A percentile compares a stretch with the other conserved stretches of the same genome.
Conservation (phyloP, 805 yeast species). For the Saturnispora ahearnii region DNA sequence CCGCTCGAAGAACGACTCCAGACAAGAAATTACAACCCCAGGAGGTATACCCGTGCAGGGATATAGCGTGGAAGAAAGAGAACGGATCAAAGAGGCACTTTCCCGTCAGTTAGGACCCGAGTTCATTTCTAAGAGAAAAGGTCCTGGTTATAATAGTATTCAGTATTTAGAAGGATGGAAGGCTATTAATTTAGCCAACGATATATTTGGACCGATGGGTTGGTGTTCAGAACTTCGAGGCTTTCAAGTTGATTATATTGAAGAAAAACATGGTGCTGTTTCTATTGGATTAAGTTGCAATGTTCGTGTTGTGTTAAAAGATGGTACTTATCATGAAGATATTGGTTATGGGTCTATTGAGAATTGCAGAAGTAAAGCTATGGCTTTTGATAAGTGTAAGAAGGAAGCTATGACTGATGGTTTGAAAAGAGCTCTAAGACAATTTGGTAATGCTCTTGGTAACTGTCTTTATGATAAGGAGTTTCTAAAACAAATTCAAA, state of each 20-base stretch:
- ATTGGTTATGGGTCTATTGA: constrained; percentile 70
- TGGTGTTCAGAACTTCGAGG: constrained; percentile 68
- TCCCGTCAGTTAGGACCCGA: constrained; percentile 59
- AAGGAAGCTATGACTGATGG: constrained; percentile 86
- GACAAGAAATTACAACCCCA: constrained; percentile 6
- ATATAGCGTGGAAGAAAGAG: constrained; percentile 23
- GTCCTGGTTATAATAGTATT: constrained; percentile 61
- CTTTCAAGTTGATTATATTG: constrained; percentile 62
- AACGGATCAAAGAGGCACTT: constrained; percentile 23
- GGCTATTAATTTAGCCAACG: constrained; percentile 70
- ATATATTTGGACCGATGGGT: constrained; percentile 75
- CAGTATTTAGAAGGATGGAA: constrained; percentile 80
- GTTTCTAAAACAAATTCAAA: constrained; percentile 43
- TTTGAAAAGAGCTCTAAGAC: constrained; percentile 65
- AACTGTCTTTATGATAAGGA: constrained; percentile 77
- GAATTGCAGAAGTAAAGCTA: constrained; percentile 57
- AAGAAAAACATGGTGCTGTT: constrained; percentile 48
- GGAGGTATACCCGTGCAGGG: background rate
- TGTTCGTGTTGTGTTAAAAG: constrained; percentile 63
- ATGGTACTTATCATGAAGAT: constrained; percentile 76
- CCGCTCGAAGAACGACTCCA: constrained; percentile 4
- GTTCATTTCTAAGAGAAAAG: constrained; percentile 64
- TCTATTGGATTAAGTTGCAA: constrained; percentile 63
- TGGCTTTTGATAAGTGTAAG: constrained; percentile 72
- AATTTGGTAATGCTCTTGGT: constrained; percentile 74